Percentiles rank a stretch among this genome's conserved stretches.
Conservation (phyloP, 306 rosid genomes). For the Rosa multiflora region DNA sequence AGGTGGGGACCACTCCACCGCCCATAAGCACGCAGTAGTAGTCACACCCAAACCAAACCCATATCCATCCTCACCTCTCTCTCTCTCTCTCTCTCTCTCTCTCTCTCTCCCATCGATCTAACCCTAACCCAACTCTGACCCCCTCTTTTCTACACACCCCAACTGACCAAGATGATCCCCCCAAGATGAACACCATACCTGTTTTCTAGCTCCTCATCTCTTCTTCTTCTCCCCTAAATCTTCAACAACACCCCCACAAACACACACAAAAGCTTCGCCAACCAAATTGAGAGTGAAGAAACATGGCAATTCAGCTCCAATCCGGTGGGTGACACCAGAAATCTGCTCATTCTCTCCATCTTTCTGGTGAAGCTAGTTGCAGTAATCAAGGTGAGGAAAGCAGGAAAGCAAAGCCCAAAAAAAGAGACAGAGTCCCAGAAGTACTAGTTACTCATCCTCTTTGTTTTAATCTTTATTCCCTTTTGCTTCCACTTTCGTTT, state of each 20-base stretch:
- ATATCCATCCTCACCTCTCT: conserved; percentile 38
- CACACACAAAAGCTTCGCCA: conserved; percentile 2
- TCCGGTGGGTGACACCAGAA: not conserved
- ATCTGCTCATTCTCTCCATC: not conserved
- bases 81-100: not conserved
- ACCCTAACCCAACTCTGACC: conserved; percentile 35
- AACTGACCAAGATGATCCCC: conserved; percentile 12
- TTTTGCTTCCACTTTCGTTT: conserved; percentile 15
- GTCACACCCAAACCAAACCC: conserved; percentile 59
- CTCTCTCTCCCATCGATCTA: conserved; percentile 9
- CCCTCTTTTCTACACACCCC: not conserved
- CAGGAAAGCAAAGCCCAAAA: conserved; percentile 1
- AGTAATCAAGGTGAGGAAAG: not conserved
- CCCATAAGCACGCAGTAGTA: conserved; percentile 56
- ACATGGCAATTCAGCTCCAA: conserved; percentile 3
- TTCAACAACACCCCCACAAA: conserved; percentile 21
- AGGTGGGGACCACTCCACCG: conserved; percentile 78
- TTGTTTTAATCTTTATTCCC: conserved; percentile 8
- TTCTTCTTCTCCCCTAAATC: conserved; percentile 25
- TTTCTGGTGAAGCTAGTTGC: conserved; percentile 12
- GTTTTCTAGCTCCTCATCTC: conserved; percentile 5
- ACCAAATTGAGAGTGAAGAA: not conserved
- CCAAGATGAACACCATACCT: not conserved
- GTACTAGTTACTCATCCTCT: conserved; percentile 8
- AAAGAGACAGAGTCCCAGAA: not conserved